These are phyloP conservation scores for Ceratobasidium sp. DNA, from an alignment of 1,284 basidiomycete genomes.

Conservation along the genomic window DNA sequence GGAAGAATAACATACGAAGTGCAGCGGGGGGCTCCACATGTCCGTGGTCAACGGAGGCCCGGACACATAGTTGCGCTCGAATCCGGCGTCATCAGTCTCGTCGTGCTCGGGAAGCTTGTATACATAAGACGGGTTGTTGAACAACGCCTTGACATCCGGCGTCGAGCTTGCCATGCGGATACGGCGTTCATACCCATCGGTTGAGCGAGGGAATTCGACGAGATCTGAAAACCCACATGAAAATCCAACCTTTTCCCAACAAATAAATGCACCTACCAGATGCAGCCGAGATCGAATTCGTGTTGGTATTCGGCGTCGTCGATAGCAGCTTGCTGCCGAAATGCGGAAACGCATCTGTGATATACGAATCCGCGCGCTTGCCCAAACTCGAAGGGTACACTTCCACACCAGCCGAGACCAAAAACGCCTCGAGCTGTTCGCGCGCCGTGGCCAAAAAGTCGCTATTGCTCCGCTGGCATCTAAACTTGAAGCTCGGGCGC, in stretches of 20 bases:
- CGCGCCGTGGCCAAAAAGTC: constrained; percentile 90
- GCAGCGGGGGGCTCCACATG: constrained; percentile 40
- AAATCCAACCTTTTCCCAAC: no score
- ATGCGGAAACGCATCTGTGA: constrained; percentile 94
- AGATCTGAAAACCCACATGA: constrained; percentile 40
- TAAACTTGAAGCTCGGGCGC: constrained; percentile 91
- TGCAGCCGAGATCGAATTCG: constrained; percentile 22
- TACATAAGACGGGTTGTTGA: constrained; percentile 80
- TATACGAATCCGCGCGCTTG: constrained; percentile 84
- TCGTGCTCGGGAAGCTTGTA: constrained; percentile 78
- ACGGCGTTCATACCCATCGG: constrained; percentile 77
- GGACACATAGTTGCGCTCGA: constrained; percentile 47
- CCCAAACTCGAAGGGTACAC: constrained; percentile 73
- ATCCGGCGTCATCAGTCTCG: constrained; percentile 60
- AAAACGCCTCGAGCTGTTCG: constrained; percentile 93
- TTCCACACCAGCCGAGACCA: constrained; percentile 84
- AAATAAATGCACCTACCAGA: constrained; percentile 41
- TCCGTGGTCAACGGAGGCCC: constrained; percentile 33
- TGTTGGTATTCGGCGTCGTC: constrained; percentile 65
- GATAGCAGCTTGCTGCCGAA: constrained; percentile 95
- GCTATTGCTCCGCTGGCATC: constrained; percentile 92
- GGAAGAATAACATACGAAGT: constrained; percentile 35
- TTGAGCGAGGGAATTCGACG: constrained; percentile 58
- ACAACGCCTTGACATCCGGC: constrained; percentile 94
- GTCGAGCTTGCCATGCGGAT: constrained; percentile 87